Base-by-base conservation (phyloP, 2,329 filamentous ascomycete species). In the Claviceps citrina region DNA sequence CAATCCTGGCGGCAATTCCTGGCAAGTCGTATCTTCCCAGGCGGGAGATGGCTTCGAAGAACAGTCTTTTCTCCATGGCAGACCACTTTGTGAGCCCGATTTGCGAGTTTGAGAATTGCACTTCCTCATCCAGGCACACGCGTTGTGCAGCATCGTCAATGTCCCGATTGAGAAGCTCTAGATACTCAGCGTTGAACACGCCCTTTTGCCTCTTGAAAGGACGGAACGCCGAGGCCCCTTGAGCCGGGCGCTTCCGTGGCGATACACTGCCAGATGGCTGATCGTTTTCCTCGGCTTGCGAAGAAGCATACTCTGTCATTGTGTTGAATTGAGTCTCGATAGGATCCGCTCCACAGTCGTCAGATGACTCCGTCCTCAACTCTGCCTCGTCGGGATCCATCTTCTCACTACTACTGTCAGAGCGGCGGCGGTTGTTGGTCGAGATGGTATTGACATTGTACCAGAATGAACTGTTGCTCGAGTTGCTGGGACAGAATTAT, bases 61-160 rank as follows among this genome's bases (percentile, higher is more conserved):
- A 72, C 0, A 64, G 49, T 1, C 70, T 63, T 54, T 93, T 93
- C 52, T 95, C 87, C 1, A 62, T 49, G 0, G 69, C 44, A 0
- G 72, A 77, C 89, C 89, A 96, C 9, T 60, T 48, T 1, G 78
- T 76, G 20, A 75, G 66, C 18, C 85, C 86, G 38, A 86, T 61
- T 50, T 85, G 81, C 68, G 27, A 61, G 38, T 36, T 55, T 43
- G 60, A 50, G 42, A 68, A 52, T 13, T 58, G 44, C 3, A 52
- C 50, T 12, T 51, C 50, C 39, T 57, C 43, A 22, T 49, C 47
- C 9, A 60, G 46, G 12, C 59, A 53, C 43, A 59, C 54, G 15
- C 56, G 56, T 10, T 56, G 51, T 0, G 64, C 62, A 10, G 65
- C 68, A 47, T 77, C 70, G n/a, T 66, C 55, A 39, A 80, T 74